Percentiles rank a stretch among this genome's conserved stretches.
phyloP scores from a whole-genome alignment of 75 land plant genomes.

The Pinus tabuliformis region DNA sequence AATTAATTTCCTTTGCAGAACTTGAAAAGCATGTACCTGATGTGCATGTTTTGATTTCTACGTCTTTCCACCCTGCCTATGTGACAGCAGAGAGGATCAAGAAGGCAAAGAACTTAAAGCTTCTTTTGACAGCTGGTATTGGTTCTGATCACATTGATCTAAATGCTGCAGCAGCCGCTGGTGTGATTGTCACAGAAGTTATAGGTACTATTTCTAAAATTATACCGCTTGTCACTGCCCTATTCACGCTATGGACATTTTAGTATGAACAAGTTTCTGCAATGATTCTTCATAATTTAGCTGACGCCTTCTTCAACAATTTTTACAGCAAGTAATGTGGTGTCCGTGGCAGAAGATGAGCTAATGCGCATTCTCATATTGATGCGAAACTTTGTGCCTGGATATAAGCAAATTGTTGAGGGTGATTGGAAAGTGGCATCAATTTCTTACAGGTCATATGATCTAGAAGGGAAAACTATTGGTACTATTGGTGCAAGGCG shows the following conservation, averaged over 20 bases:
- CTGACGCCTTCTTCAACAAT: background rate
- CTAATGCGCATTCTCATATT: conserved; percentile 89
- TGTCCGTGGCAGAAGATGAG: conserved; percentile 96
- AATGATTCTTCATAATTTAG: background rate
- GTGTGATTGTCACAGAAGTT: conserved; percentile 91
- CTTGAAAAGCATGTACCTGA: conserved; percentile 87
- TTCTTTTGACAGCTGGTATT: conserved; percentile 90
- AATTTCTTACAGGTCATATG: conserved; percentile 71
- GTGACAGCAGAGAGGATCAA: conserved; percentile 87
- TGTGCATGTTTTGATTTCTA: conserved; percentile 77
- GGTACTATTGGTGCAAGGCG: conserved; percentile 92
- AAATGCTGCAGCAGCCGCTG: conserved; percentile 73
- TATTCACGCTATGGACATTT: background rate
- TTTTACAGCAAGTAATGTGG: conserved; percentile 70
- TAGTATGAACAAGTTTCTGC: background rate
- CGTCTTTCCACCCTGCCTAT: conserved; percentile 98
- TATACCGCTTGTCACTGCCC: too few relatives aligned
- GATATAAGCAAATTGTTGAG: conserved; percentile 61
- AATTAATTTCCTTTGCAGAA: conserved; percentile 36
- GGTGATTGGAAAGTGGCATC: conserved; percentile 97
- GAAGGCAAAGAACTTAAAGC: conserved; percentile 82
- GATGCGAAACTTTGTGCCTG: conserved; percentile 76
- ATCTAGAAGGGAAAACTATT: conserved; percentile 82
- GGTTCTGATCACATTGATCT: conserved; percentile 98
- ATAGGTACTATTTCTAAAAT: conserved; percentile 29